Conservation (phyloP, 2,329 filamentous ascomycete species). For the Colletotrichum nymphaeae region DNA sequence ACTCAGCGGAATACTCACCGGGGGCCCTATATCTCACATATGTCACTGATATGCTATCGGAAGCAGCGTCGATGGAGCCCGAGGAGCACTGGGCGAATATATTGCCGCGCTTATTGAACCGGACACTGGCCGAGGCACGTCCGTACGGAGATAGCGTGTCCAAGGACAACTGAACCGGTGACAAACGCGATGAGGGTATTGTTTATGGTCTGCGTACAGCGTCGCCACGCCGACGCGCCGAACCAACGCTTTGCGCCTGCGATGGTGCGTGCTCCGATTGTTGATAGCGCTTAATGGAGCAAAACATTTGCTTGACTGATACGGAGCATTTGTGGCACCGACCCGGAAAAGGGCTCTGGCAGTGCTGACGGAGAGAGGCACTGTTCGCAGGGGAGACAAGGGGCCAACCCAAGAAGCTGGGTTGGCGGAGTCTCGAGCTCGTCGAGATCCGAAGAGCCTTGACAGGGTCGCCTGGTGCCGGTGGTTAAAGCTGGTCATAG, state of each 20-base stretch:
- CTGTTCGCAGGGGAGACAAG: neutral
- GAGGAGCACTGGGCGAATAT: neutral
- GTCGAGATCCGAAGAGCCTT: neutral
- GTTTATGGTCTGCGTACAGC: neutral
- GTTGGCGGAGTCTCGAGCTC: slow-evolving; percentile 7
- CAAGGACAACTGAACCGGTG: neutral
- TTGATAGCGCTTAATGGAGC: slow-evolving; percentile 7
- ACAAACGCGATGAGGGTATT: neutral
- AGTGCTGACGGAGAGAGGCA: neutral
- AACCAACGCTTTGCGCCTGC: neutral
- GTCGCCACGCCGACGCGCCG: neutral
- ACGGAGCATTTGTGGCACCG: neutral
- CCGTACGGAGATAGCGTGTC: neutral
- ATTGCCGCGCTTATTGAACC: neutral
- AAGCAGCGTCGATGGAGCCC: neutral
- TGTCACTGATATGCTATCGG: neutral
- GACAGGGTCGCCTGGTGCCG: neutral
- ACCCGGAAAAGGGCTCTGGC: neutral
- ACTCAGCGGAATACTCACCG: neutral
- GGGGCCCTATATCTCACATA: neutral
- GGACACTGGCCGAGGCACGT: slow-evolving; percentile 7
- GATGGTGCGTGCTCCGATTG: neutral
- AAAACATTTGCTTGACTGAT: neutral
- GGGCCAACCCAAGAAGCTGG: slow-evolving; percentile 18
- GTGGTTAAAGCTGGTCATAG: slow-evolving; percentile 19